Conservation (phyloP, 2,329 filamentous ascomycete genomes). For the Dryadomyces quercivorus region DNA sequence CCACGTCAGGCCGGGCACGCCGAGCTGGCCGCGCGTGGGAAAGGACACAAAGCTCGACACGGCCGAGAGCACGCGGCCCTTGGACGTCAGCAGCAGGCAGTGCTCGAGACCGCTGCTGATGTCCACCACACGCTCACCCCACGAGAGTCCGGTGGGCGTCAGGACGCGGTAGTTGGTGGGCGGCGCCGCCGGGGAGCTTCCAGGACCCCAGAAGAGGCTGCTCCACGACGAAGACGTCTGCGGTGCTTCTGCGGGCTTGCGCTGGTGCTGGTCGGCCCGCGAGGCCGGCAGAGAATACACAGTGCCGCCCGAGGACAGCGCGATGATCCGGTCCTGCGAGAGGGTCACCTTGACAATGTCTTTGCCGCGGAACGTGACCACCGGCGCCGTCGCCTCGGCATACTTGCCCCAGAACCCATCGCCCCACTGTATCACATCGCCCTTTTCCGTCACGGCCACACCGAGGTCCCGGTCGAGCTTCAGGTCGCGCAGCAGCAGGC, state of each 20-base stretch:
- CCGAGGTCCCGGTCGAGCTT: slow-evolving; percentile 76
- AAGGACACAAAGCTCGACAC: slow-evolving; percentile 68
- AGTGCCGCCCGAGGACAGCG: slow-evolving; percentile 57
- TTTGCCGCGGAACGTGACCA: slow-evolving; percentile 67
- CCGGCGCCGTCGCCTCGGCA: slow-evolving; percentile 34
- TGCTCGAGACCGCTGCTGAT: slow-evolving; percentile 76
- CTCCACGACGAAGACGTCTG: slow-evolving; percentile 29
- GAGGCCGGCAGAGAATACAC: slow-evolving; percentile 80
- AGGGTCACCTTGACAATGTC: slow-evolving; percentile 64
- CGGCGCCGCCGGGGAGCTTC: slow-evolving; percentile 9
- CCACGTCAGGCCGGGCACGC: slow-evolving; percentile 75
- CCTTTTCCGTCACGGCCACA: slow-evolving; percentile 75
- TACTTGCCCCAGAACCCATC: slow-evolving; percentile 39
- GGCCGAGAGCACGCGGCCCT: slow-evolving; percentile 79
- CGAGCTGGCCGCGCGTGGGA: slow-evolving; percentile 75
- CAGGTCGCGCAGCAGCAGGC: slow-evolving; percentile 70
- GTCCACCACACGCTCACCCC: slow-evolving; percentile 61
- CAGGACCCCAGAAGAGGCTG: slow-evolving; percentile 59
- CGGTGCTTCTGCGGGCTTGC: slow-evolving; percentile 25
- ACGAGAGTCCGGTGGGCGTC: slow-evolving; percentile 49
- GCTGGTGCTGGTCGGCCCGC: slow-evolving; percentile 54
- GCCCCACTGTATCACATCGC: slow-evolving; percentile 89
- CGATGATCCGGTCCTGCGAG: slow-evolving; percentile 74
- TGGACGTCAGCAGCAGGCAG: slow-evolving; percentile 70
- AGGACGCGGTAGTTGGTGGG: slow-evolving; percentile 55